These are phyloP conservation scores for Epichloe glyceriae DNA, from an alignment of 2,329 filamentous ascomycete genomes.

Conservation along the genomic window DNA sequence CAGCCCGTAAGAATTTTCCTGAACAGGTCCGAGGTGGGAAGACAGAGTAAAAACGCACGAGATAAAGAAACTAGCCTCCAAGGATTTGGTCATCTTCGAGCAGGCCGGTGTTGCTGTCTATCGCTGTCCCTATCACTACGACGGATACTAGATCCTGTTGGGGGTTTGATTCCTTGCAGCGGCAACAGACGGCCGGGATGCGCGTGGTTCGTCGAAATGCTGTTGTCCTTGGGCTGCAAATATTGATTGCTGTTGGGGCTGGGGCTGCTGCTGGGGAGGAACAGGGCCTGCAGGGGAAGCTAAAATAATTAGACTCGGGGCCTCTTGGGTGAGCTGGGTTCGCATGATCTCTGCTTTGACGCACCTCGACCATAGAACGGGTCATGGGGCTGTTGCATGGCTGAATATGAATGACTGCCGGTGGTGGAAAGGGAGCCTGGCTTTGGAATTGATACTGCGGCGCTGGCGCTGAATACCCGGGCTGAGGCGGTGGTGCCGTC, in stretches of 20 bases:
- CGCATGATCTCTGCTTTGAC: slow-evolving; percentile 24
- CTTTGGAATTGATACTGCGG: slow-evolving; percentile 21
- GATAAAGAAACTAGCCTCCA: slow-evolving; percentile 2
- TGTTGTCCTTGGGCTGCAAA: slow-evolving; percentile 33
- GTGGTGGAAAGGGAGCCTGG: slow-evolving; percentile 22
- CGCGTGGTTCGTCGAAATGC: slow-evolving; percentile 39
- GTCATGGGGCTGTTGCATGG: slow-evolving; percentile 30
- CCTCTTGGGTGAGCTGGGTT: slow-evolving; percentile 6
- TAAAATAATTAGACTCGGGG: slow-evolving; percentile 32
- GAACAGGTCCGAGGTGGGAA: not conserved
- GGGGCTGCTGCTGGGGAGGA: slow-evolving; percentile 14
- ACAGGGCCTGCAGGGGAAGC: slow-evolving; percentile 36
- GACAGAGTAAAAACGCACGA: slow-evolving; percentile 1
- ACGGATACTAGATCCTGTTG: slow-evolving; percentile 24
- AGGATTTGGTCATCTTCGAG: slow-evolving; percentile 19
- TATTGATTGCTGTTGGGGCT: slow-evolving; percentile 18
- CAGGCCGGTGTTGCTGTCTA: slow-evolving; percentile 27
- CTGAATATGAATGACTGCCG: slow-evolving; percentile 18
- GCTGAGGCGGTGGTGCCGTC: slow-evolving; percentile 18
- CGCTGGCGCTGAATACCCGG: slow-evolving; percentile 19
- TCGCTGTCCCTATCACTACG: slow-evolving; percentile 30
- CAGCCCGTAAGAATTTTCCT: not conserved
- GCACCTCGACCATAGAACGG: slow-evolving; percentile 48
- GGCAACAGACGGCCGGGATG: slow-evolving; percentile 23
- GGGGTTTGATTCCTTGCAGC: slow-evolving; percentile 27